Base-by-base conservation (phyloP, 2,329 filamentous ascomycete genomes). In the Colletotrichum sp. region DNA sequence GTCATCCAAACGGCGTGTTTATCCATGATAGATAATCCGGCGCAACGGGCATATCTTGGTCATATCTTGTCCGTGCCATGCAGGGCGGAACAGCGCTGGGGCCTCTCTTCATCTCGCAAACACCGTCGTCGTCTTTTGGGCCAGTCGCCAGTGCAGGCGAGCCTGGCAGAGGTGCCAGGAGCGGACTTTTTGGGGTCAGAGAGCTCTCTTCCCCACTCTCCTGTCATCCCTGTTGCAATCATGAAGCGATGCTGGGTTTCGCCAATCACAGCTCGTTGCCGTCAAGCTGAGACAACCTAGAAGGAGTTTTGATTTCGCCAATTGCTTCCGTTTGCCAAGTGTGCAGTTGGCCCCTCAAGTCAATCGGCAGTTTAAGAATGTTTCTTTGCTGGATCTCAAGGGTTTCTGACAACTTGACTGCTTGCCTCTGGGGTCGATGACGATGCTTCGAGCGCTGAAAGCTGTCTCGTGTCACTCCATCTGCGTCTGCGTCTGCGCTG, bases 1-100 rank as follows among this genome's bases (percentile, higher is more conserved):
- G 30, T 71, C 71, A 32, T 75, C 74, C 65, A 71, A 75, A 71
- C 74, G 34, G 63, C 36, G 39, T 63, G 70, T 68, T 75, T 64
- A 67, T 68, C 73, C 70, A 44, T 44, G 44, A 12, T 34, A 24
- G 63, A 63, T 22, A 44, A 57, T 32, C 73, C 63, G 63, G 63
- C 69, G 70, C 70, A 59, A 52, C 57, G 73, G 73, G 34, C 57
- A 72, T 66, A 62, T 66, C 39, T 68, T 64, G 69, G 73, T 62
- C 64, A 68, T 48, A 34, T 66, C 63, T 68, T 59, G 69, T 75
- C 73, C 69, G 69, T 75, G 73, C 57, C 39, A 59, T 15, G 63
- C 30, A 57, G 30, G 57, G 26, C 32, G 63, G 24, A 66, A 30
- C 13, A 15, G 24, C 69, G 73, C 69, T 72, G 68, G 63, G 62